Base-by-base conservation (phyloP, 148 eudicot genomes). In the Amaranthus palmeri region DNA sequence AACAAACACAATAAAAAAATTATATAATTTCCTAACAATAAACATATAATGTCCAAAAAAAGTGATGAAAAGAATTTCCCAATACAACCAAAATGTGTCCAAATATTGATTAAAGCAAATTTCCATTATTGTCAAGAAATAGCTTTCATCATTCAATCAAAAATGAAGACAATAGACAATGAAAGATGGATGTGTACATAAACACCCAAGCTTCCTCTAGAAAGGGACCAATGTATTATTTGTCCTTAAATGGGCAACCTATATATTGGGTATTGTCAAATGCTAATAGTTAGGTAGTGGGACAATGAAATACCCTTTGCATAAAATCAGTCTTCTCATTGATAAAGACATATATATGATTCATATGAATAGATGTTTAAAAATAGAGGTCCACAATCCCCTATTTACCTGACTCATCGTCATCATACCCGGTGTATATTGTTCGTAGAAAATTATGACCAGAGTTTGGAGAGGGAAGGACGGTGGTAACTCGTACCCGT, bases 101-200 rank as follows among this genome's bases (percentile, higher is more conserved):
- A 50, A 60, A 59, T 25, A n/a, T 52, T n/a, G 49, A 72, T 61
- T 55, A 78, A 65, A 67, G 59, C 68, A 60, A 72, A 40, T 59
- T 72, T 14, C 69, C 64, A 78, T 67, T 52, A 72, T 72, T 78
- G 76, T 72, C 71, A 66, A 67, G 65, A 66, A 60, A 56, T 49
- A 54, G 41, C 67, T 60, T 61, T 48, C 42, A 8, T 55, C 50
- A 54, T 63, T 70, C 68, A 77, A 40, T 72, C 58, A 60, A 72
- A 74, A 67, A 9, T 45, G 45, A 55, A 67, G 65, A 74, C 6
- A 14, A 47, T 65, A 10, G 76, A 78, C 52, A 78, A 51, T 47
- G 69, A 72, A 78, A 78, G 72, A 71, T 55, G 69, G 36, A 58
- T 64, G 79, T 63, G 43, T 48, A 25, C 71, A 71, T 70, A 68